Evolutionary conservation across 345 rosid genomes (phyloP).

Genomic region (Tarenaya hassleriana): DNA sequence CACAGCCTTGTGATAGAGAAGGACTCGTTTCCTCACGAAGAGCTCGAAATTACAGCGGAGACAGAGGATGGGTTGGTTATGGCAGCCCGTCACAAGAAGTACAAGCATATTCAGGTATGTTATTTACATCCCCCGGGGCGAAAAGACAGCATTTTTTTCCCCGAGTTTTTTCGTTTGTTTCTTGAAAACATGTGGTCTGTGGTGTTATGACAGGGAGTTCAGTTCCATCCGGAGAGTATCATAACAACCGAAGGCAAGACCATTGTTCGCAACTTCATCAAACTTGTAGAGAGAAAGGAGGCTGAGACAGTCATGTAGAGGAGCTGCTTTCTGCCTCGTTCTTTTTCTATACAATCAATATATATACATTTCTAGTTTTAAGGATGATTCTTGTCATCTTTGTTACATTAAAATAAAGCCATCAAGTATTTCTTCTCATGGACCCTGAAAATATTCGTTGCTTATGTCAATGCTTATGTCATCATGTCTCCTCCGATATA

Average conservation of each 20-base stretch:
- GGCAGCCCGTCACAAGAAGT: conserved; percentile 87
- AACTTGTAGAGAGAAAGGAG: conserved; percentile 46
- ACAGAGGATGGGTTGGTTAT: conserved; percentile 86
- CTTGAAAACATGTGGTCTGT: conserved; percentile 4
- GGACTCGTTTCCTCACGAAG: conserved; percentile 64
- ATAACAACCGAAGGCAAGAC: conserved; percentile 71
- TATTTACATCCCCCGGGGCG: neutral
- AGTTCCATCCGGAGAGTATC: conserved; percentile 96
- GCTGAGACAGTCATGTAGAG: conserved; percentile 41
- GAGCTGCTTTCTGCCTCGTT: too few species aligned
- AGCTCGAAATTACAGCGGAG: conserved; percentile 87
- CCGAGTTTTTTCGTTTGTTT: conserved; percentile 8
- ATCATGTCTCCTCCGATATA: too few species aligned
- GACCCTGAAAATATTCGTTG: too few species aligned
- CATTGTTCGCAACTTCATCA: conserved; percentile 71
- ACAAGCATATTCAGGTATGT: conserved; percentile 73
- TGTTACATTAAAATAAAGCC: too few species aligned
- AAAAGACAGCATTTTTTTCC: neutral
- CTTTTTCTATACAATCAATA: neutral
- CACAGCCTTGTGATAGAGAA: conserved; percentile 86
- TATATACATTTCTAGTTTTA: neutral
- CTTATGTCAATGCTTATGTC: too few species aligned
- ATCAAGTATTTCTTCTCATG: too few species aligned
- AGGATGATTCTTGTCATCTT: neutral
- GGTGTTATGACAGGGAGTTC: conserved; percentile 62